Conservation (phyloP, 2,329 filamentous ascomycete species). For the Blastomyces parvus region DNA sequence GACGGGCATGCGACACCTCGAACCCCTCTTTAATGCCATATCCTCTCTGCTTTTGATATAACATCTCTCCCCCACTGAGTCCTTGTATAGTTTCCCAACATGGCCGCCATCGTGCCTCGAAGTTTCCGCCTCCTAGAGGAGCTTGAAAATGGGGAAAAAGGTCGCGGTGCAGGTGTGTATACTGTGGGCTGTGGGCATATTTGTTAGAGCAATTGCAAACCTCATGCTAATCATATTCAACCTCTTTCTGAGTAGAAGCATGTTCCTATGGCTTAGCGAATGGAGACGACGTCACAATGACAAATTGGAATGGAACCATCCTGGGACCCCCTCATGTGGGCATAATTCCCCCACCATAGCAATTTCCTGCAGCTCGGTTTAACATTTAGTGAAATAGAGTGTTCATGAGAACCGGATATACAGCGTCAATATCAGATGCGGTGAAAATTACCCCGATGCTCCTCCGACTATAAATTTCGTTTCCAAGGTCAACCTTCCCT, state of each 20-base stretch:
- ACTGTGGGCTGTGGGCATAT: background rate
- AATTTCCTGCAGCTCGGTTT: conserved; percentile 4
- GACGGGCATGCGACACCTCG: background rate
- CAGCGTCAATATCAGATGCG: conserved; percentile 94
- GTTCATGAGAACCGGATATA: conserved; percentile 99
- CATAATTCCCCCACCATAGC: conserved; percentile 14
- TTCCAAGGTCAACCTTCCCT: conserved; percentile 92
- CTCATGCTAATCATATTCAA: conserved; percentile 18
- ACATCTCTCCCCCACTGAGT: background rate
- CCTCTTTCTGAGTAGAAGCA: conserved; percentile 53
- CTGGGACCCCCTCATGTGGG: conserved; percentile 89
- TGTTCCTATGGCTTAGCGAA: conserved; percentile 96
- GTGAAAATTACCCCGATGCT: conserved; percentile 74
- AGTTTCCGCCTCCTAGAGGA: conserved; percentile 97
- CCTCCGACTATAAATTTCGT: conserved; percentile 88
- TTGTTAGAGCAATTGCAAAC: conserved; percentile 9
- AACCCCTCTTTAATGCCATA: background rate
- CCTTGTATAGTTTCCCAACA: conserved; percentile 21
- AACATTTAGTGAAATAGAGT: conserved; percentile 47
- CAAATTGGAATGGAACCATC: conserved; percentile 97
- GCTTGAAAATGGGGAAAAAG: conserved; percentile 98
- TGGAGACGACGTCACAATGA: conserved; percentile 90
- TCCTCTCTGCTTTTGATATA: background rate
- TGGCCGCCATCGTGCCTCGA: conserved; percentile 72
- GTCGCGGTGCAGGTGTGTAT: conserved; percentile 64